phyloP scores from a whole-genome alignment of 2,329 filamentous ascomycete genomes.

The Penicillium thymicola region DNA sequence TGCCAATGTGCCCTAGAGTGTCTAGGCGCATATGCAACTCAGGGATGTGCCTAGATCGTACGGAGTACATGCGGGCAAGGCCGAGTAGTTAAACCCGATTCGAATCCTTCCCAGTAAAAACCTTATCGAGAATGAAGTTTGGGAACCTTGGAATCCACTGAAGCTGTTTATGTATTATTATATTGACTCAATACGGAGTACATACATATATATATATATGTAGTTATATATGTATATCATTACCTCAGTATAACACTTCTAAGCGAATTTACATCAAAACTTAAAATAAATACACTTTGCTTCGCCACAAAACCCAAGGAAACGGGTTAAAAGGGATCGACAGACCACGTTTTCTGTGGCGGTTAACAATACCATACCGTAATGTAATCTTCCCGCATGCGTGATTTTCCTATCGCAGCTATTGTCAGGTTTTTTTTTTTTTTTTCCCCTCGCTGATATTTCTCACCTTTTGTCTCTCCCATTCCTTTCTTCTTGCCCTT shows the following conservation, averaged over 20 bases:
- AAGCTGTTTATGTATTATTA: background rate
- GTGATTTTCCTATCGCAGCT: slow-evolving; percentile 9
- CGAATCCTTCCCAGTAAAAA: background rate
- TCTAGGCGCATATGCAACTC: background rate
- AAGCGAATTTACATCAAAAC: background rate
- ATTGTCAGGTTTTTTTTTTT: background rate
- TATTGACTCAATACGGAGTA: too few species aligned
- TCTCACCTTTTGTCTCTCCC: background rate
- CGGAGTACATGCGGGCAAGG: background rate
- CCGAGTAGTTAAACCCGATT: background rate
- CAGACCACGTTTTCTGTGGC: slow-evolving; percentile 19
- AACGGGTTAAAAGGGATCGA: background rate
- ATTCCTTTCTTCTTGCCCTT: background rate
- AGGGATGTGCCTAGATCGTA: background rate
- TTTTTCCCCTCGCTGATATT: background rate
- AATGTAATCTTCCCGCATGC: slow-evolving; percentile 10
- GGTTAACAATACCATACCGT: slow-evolving; percentile 12
- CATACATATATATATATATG: too few species aligned
- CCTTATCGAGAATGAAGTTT: background rate
- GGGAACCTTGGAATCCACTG: background rate
- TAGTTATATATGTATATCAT: background rate
- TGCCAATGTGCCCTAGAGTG: background rate
- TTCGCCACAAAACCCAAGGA: slow-evolving; percentile 1
- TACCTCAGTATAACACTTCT: background rate
- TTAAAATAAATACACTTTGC: background rate